Percentiles rank a stretch among this genome's conserved stretches.
These are phyloP conservation scores for Kazachstania psychrophila DNA, from an alignment of 805 yeast species.

Conservation along the genomic window DNA sequence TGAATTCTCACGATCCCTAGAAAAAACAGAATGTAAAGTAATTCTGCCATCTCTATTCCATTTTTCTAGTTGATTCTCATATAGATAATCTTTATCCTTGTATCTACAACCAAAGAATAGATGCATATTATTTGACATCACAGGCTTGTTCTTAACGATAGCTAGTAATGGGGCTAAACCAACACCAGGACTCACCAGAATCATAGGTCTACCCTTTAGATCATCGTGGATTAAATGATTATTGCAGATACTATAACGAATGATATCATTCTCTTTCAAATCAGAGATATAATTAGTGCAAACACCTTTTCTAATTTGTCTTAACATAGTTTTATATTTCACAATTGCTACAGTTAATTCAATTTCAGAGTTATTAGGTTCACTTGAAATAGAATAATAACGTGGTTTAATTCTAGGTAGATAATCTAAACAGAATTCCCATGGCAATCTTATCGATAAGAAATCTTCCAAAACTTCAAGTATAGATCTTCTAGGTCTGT, in stretches of 20 bases:
- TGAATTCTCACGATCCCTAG: conserved; percentile 36
- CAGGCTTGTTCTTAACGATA: conserved; percentile 38
- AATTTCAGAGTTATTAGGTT: conserved; percentile 33
- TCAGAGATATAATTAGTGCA: conserved; percentile 68
- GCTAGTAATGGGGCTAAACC: conserved; percentile 92
- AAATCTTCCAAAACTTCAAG: conserved; percentile 80
- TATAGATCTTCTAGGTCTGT: conserved; percentile 81
- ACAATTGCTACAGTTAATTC: conserved; percentile 80
- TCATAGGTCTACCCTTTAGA: conserved; percentile 38
- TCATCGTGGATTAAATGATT: conserved; percentile 35
- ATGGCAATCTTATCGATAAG: conserved; percentile 62
- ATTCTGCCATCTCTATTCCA: conserved; percentile 32
- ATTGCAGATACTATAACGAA: conserved; percentile 44
- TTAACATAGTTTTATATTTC: conserved; percentile 72
- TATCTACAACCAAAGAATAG: conserved; percentile 72
- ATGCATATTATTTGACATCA: conserved; percentile 25
- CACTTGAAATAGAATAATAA: conserved; percentile 74
- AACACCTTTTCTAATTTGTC: conserved; percentile 68
- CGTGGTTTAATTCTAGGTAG: conserved; percentile 77
- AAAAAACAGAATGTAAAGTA: conserved; percentile 37
- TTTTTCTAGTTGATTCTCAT: conserved; percentile 43
- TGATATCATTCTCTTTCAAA: conserved; percentile 38
- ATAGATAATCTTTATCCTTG: conserved; percentile 58
- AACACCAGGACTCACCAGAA: conserved; percentile 88
- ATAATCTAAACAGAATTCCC: conserved; percentile 64